phyloP scores from a whole-genome alignment of 345 rosid species.

The Alliaria petiolata region DNA sequence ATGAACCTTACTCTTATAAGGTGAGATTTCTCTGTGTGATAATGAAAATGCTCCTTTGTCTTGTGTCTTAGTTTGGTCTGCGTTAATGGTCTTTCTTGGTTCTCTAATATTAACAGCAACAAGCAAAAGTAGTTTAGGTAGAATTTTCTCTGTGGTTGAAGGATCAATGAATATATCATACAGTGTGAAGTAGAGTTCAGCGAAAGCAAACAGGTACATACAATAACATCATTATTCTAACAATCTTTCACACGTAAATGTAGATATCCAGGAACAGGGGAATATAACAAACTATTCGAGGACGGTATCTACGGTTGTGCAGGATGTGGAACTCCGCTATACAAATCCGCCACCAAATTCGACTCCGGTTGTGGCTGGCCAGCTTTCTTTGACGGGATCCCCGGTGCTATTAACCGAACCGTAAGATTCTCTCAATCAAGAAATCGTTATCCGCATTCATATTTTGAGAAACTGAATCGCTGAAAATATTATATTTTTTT shows the following conservation, averaged over 20 bases:
- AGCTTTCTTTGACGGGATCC: conserved; percentile 85
- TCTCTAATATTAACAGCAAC: background rate
- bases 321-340: conserved; percentile 86
- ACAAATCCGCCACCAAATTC: conserved; percentile 74
- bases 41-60: background rate
- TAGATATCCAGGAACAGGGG: conserved; percentile 83
- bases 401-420: conserved; percentile 66
- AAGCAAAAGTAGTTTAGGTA: too few relatives aligned
- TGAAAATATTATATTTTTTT: background rate
- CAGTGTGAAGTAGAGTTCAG: background rate
- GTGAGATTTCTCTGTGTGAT: background rate
- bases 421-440: conserved; percentile 34
- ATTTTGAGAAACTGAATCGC: background rate
- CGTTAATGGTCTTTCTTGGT: background rate
- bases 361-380: conserved; percentile 94
- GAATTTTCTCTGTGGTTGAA: background rate
- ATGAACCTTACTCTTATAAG: background rate
- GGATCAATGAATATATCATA: background rate
- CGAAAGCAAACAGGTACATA: background rate
- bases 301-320: conserved; percentile 81
- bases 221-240: background rate
- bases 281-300: conserved; percentile 61
- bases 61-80: background rate
- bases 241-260: background rate
- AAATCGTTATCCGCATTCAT: background rate